Conservation (phyloP, 805 yeast genomes). For the Lipomyces orientalis region DNA sequence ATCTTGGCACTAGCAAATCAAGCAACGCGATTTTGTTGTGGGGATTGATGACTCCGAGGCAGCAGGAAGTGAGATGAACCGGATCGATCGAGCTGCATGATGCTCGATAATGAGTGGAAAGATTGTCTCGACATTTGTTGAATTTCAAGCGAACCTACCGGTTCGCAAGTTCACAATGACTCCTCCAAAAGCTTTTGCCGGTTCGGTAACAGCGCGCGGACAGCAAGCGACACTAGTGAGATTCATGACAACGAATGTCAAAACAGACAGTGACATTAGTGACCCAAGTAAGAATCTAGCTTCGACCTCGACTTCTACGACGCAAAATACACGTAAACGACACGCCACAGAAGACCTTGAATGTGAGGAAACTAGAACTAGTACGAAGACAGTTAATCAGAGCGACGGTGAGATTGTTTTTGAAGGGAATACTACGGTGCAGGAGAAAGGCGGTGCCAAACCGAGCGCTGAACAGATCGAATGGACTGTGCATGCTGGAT, state of each 20-base stretch:
- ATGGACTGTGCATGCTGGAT: conserved; percentile 19
- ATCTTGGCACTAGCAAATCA: not conserved
- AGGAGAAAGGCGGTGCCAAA: not conserved
- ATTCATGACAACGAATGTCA: not conserved
- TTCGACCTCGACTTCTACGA: not conserved
- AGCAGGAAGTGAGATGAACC: not conserved
- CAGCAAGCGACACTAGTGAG: not conserved
- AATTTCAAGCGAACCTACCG: not conserved
- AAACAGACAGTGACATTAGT: not conserved
- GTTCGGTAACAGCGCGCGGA: not conserved
- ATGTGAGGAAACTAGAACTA: not conserved
- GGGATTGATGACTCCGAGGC: not conserved
- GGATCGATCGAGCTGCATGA: not conserved
- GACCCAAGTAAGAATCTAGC: not conserved
- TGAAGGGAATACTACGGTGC: not conserved
- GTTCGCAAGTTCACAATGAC: not conserved
- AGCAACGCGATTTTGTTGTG: not conserved
- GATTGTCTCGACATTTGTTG: not conserved
- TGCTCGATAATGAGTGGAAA: not conserved
- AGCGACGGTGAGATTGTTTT: not conserved
- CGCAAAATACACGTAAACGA: not conserved
- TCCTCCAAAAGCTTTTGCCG: not conserved
- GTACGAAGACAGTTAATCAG: not conserved
- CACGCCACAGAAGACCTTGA: not conserved
- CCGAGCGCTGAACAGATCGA: not conserved